Evolutionary conservation across 371 early-diverging fungal species (phyloP).

Genomic region (Blyttiomyces sp.): DNA sequence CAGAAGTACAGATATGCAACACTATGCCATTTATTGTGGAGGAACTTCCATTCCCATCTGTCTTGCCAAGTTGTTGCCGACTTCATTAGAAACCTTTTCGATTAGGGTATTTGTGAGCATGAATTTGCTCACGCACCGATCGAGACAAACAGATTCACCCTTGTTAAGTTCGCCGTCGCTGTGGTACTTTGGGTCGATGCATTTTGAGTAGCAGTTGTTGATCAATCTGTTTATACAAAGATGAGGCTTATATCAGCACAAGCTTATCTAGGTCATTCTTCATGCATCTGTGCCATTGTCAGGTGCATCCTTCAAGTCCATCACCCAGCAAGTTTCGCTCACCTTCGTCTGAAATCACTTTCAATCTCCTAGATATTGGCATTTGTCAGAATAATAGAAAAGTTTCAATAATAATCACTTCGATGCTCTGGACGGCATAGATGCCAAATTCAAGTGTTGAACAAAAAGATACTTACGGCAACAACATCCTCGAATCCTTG

Average conservation of each 20-base stretch:
- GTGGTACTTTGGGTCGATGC: conserved; percentile 76
- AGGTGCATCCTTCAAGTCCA: background rate
- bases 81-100: conserved; percentile 7
- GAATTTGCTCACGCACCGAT: conserved; percentile 71
- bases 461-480: no score
- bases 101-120: conserved; percentile 48
- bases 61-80: background rate
- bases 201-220: conserved; percentile 83
- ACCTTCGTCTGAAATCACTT: conserved; percentile 24
- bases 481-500: no score
- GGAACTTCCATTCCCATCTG: conserved; percentile 12
- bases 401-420: no score
- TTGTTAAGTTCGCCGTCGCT: conserved; percentile 86
- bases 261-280: background rate
- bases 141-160: conserved; percentile 93
- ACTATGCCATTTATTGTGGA: background rate
- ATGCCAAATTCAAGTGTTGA: no score
- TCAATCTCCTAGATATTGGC: conserved; percentile 24
- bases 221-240: conserved; percentile 58
- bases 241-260: background rate
- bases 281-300: background rate
- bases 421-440: no score
- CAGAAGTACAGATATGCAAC: no score
- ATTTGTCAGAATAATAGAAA: no score
- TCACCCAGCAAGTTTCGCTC: background rate